phyloP scores from a whole-genome alignment of 345 rosid species.

The Fremontodendron californicum region DNA sequence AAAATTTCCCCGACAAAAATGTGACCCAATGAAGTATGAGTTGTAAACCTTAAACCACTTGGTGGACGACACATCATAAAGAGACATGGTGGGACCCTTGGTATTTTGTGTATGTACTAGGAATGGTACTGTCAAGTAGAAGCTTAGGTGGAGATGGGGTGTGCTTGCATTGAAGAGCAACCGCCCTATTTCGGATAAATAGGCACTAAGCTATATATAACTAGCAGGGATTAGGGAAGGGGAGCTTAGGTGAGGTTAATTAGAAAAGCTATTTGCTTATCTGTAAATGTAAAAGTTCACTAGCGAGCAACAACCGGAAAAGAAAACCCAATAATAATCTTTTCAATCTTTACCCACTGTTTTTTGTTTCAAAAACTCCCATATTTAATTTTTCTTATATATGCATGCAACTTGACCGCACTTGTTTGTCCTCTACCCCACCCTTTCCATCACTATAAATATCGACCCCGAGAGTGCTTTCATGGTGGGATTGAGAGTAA shows the following conservation, averaged over 20 bases:
- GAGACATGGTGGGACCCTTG: conserved; percentile 22
- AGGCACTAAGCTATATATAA: not conserved
- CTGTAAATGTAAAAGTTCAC: not conserved
- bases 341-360: not conserved
- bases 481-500: not conserved
- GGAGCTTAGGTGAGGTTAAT: not conserved
- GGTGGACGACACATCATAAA: conserved; percentile 39
- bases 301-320: too few relatives aligned
- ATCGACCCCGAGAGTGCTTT: not conserved
- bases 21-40: not conserved
- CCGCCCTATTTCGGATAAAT: not conserved
- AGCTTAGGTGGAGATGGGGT: not conserved
- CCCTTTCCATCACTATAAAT: conserved; percentile 12
- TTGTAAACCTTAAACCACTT: not conserved
- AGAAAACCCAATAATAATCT: not conserved
- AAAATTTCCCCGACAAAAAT: not conserved
- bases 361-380: not conserved
- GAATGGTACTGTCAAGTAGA: conserved; percentile 37
- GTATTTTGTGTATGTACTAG: not conserved
- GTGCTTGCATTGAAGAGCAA: conserved; percentile 45
- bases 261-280: not conserved
- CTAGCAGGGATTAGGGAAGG: not conserved
- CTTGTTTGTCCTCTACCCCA: not conserved
- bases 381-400: not conserved
- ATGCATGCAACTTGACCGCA: conserved; percentile 6